Evolutionary conservation across 768 basidiomycete species (phyloP), one percentile per base, ranked within the genome.

Genomic region (Auriscalpium vulgare): DNA sequence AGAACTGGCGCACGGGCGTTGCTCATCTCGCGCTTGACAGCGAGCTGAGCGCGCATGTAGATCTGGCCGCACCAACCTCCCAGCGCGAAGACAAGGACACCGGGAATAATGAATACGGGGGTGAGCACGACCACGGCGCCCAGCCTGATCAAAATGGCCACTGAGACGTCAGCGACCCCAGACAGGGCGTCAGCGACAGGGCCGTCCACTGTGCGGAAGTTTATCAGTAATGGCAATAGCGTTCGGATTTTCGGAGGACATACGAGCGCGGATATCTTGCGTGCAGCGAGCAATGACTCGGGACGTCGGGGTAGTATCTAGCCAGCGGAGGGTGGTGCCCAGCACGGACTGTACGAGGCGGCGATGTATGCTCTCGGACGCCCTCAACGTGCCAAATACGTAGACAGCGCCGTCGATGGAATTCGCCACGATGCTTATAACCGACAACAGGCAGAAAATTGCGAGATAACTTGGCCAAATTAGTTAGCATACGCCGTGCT

Each of bases 251-350:
- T 29, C 10, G 3, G 47, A 21, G 10, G 5, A 43, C 66, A 23
- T 55, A 69, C 70, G 54, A 13, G 69, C 63, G 49, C 70, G 71
- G 19, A 87, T 84, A 63, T 88, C 86, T 53, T 84, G 79, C 1
- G 85, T 87, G 65, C 81, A 81, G 50, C 85, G 76, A 34, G 83
- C 72, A 44, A 87, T 80, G 51, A 89, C 78, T 4, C 86, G 78
- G n/a, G 78, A 77, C 0, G 73, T 73, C 0, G 79, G 79, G 1
- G 76, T 78, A 8, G 66, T 73, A 57, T 81, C 79, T 9, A 81
- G 68, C 75, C 76, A 80, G 56, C 79, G 76, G 23, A 87, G 66
- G 1, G 86, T 86, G 4, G 83, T 79, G 5, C 81, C 76, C 13
- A 87, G 66, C 0, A 87, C 65, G 10, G 83, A 76, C 29, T 75